Conservation (phyloP, 495 filamentous ascomycete genomes). For the Articulospora tetracladia region DNA sequence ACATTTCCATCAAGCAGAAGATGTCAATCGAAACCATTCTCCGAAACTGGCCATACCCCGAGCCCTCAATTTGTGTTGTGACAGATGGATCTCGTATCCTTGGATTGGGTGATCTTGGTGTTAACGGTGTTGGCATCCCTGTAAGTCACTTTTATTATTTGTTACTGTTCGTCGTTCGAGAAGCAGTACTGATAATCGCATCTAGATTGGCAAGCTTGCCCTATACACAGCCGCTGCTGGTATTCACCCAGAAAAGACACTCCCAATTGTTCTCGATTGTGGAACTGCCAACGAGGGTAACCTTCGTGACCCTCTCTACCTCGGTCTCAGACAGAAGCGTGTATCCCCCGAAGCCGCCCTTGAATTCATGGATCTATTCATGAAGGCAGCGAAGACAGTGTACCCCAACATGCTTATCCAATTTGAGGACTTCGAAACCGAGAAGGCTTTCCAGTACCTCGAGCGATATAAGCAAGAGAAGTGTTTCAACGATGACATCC, state of each 20-base stretch:
- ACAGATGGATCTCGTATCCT: constrained; percentile 97
- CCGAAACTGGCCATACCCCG: constrained; percentile 80
- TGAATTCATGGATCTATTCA: constrained; percentile 96
- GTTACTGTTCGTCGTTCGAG: not conserved
- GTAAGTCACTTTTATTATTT: constrained; percentile 48
- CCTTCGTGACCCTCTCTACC: constrained; percentile 88
- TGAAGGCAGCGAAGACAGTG: constrained; percentile 83
- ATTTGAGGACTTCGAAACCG: constrained; percentile 97
- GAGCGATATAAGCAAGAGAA: constrained; percentile 82
- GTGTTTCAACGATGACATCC: constrained; percentile 98
- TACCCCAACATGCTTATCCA: constrained; percentile 94
- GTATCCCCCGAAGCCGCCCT: constrained; percentile 75
- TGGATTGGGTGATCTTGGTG: constrained; percentile 90
- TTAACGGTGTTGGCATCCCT: constrained; percentile 97
- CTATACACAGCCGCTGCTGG: constrained; percentile 96
- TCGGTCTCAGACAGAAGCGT: constrained; percentile 83
- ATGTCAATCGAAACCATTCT: constrained; percentile 80
- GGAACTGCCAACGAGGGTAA: constrained; percentile 88
- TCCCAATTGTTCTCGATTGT: constrained; percentile 87
- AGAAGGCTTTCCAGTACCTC: constrained; percentile 85
- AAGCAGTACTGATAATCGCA: not conserved
- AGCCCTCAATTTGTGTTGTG: constrained; percentile 93
- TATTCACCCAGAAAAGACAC: constrained; percentile 86
- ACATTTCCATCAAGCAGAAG: constrained; percentile 86
- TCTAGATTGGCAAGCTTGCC: constrained; percentile 75